A percentile compares a stretch with the other conserved stretches of the same genome.
These are phyloP conservation scores for Centella asiatica DNA, from an alignment of 129 eudicot genomes.

Conservation along the genomic window DNA sequence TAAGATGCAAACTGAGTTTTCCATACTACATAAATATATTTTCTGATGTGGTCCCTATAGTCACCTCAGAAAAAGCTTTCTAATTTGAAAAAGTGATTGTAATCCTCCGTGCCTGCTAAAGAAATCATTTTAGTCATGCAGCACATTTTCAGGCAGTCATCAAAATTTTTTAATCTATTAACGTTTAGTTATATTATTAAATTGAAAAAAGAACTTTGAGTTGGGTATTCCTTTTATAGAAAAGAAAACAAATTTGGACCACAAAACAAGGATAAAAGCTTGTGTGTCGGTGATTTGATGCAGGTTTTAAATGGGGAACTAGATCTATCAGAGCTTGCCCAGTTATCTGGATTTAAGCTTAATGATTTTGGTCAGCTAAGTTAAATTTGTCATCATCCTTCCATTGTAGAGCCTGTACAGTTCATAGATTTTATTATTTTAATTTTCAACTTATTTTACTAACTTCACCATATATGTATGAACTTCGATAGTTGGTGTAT, in stretches of 20 bases:
- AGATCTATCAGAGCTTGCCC: conserved; percentile 64
- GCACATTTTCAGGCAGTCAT: too few species aligned
- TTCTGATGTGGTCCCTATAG: neutral
- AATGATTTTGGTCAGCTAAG: conserved; percentile 35
- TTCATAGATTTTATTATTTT: neutral
- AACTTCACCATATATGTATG: neutral
- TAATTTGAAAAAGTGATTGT: neutral
- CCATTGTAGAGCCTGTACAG: neutral
- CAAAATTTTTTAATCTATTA: too few species aligned
- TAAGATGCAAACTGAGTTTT: neutral
- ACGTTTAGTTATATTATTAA: too few species aligned
- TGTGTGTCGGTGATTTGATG: neutral
- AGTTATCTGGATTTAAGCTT: conserved; percentile 48
- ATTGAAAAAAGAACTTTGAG: too few species aligned
- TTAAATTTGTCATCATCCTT: conserved; percentile 1
- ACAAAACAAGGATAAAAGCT: neutral
- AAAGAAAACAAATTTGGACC: too few species aligned
- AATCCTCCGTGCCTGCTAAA: neutral
- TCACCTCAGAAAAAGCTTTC: neutral
- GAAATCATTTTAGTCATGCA: neutral
- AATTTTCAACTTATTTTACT: neutral
- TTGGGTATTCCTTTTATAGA: too few species aligned
- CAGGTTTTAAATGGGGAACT: conserved; percentile 66
- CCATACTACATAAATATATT: too few species aligned
- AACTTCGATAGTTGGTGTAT: neutral